Evolutionary conservation across 148 eudicot species (phyloP).

Genomic region (Amaranthus palmeri): DNA sequence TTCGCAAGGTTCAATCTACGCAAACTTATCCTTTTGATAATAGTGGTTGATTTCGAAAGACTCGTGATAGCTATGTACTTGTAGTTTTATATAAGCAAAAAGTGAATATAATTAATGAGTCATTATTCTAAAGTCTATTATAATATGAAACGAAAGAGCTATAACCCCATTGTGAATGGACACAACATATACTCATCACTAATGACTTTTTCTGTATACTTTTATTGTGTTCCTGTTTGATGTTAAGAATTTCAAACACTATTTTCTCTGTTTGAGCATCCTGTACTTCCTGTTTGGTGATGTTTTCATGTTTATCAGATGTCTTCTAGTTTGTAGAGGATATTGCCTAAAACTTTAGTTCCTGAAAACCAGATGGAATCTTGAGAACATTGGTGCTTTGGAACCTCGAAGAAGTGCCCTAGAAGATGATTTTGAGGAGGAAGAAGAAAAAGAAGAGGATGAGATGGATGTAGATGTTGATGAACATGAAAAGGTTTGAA

Average conservation of each 20-base stretch:
- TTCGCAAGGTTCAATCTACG: too few relatives aligned
- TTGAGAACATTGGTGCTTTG: conserved; percentile 62
- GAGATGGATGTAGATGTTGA: conserved; percentile 65
- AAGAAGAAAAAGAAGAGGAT: conserved; percentile 93
- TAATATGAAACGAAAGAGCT: too few relatives aligned
- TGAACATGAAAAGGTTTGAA: conserved; percentile 68
- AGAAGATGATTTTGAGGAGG: conserved; percentile 95
- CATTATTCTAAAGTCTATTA: too few relatives aligned
- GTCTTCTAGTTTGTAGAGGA: conserved; percentile 13
- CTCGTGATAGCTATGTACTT: too few relatives aligned
- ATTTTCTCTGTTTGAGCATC: conserved; percentile 5
- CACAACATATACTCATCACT: too few relatives aligned
- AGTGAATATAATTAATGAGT: too few relatives aligned
- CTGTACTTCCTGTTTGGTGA: background rate
- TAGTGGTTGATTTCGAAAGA: too few relatives aligned
- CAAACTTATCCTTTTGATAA: too few relatives aligned
- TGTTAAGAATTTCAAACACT: background rate
- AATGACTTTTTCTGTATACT: background rate
- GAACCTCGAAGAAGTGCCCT: conserved; percentile 91
- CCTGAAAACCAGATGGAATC: conserved; percentile 56
- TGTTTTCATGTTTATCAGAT: conserved; percentile 2
- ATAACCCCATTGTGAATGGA: too few relatives aligned
- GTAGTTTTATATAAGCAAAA: too few relatives aligned
- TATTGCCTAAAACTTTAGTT: conserved; percentile 16
- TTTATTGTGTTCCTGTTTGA: background rate